Evolutionary conservation across 2,329 filamentous ascomycete genomes (phyloP).

Genomic region (Xylariaceae sp.): DNA sequence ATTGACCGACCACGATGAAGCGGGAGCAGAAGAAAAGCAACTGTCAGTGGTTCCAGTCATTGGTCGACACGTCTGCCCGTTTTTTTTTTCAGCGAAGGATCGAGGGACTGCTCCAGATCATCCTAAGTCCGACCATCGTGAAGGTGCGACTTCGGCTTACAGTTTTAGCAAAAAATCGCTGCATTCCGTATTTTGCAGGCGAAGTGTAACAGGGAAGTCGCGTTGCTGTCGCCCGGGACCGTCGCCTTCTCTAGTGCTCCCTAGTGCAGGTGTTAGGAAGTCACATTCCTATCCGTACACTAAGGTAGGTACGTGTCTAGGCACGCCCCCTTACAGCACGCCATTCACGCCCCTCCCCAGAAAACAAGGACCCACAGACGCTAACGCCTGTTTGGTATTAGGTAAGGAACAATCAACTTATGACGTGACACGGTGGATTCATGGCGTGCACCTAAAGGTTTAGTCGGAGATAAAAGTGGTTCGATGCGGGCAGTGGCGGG

Average conservation of each 20-base stretch:
- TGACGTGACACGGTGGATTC: too few species aligned
- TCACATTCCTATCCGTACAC: too few species aligned
- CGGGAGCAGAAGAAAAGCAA: not conserved
- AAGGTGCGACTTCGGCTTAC: slow-evolving; percentile 19
- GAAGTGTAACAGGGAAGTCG: not conserved
- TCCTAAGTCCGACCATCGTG: not conserved
- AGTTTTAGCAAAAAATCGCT: not conserved
- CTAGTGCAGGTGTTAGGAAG: too few species aligned
- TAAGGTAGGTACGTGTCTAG: too few species aligned
- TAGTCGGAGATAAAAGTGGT: not conserved
- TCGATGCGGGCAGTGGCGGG: not conserved
- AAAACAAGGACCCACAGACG: too few species aligned
- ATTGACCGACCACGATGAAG: slow-evolving; percentile 8
- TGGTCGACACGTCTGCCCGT: slow-evolving; percentile 17
- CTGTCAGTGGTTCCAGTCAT: slow-evolving; percentile 10
- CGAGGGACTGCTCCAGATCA: slow-evolving; percentile 14
- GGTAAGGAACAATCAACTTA: too few species aligned
- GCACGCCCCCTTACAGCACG: too few species aligned
- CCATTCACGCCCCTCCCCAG: too few species aligned
- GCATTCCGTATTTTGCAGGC: not conserved
- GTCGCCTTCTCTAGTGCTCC: too few species aligned
- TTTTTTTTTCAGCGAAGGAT: not conserved
- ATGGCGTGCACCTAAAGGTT: not conserved
- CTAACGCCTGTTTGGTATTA: too few species aligned
- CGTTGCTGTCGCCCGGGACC: too few species aligned